Evolutionary conservation across 257 asterid species (phyloP), one percentile per base, ranked within the genome.

Genomic region (Rhazya stricta): DNA sequence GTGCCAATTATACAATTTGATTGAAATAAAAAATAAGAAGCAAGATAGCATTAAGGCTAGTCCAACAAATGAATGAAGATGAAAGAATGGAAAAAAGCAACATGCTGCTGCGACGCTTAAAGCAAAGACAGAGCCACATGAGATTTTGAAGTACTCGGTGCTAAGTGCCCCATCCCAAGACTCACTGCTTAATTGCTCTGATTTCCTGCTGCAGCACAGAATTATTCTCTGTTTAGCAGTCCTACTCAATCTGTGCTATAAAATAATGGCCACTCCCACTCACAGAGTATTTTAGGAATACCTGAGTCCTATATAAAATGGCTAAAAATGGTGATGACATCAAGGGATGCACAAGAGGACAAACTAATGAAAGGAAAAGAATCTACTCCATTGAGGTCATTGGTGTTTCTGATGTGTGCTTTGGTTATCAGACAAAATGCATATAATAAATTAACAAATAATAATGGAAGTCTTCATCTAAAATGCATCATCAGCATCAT

Each of bases 261-360:
- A 72, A 56, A 39, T 19, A 34, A 56, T 32, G 25, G 12, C 34
- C 15, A 34, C 25, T 32, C 41, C 53, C 11, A 62, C n/a, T 62
- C 29, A 46, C 69, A 9, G 36, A 9, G 48, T 36, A 36, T 65
- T 6, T 65, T 65, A 19, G 46, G 69, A 36, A 36, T 36, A 65
- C 48, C 19, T 32, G 42, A 62, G 46, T 10, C 29, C 46, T 16
- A 19, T 36, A 67, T 37, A 72, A 39, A 71, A 48, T 73, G 53
- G 72, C 78, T 43, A 68, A 54, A 76, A 66, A 57, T 76, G 61
- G 61, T 50, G 70, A 84, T 80, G 76, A 82, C 84, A 70, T 82
- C 82, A 75, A 83, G 34, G 58, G 19, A 27, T 29, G 46, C 0
- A 48, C 57, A 78, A 72, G 69, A 69, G n/a, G 74, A 23, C 78